These are phyloP conservation scores for Citrus hindsii DNA, from an alignment of 345 rosid species.

Conservation along the genomic window DNA sequence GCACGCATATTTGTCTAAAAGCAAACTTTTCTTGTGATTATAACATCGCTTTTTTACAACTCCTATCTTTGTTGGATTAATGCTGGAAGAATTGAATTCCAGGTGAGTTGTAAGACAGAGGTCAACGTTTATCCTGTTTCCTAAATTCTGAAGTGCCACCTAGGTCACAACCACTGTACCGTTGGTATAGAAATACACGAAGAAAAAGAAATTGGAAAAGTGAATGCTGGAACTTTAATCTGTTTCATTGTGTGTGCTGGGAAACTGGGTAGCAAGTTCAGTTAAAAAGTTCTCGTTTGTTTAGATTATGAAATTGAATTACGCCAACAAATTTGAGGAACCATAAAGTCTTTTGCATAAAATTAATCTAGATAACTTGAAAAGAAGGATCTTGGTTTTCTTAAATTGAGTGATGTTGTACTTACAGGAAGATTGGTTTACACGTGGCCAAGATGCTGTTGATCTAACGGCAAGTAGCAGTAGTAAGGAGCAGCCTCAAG, in stretches of 20 bases:
- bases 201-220: no score
- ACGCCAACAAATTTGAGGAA: background rate
- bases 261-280: no score
- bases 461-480: conserved; percentile 16
- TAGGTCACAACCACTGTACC: no score
- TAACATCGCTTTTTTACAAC: background rate
- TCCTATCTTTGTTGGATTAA: background rate
- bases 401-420: background rate
- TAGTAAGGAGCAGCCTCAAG: conserved; percentile 12
- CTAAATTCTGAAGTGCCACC: no score
- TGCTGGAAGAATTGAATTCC: background rate
- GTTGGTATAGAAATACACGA: no score
- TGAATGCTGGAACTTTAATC: no score
- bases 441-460: conserved; percentile 1
- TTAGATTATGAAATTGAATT: background rate
- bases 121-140: background rate
- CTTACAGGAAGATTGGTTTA: conserved; percentile 3
- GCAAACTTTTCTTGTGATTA: background rate
- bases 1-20: background rate
- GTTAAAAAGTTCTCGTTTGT: background rate
- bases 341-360: background rate
- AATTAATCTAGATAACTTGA: background rate
- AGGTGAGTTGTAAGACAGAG: background rate
- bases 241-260: no score
- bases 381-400: background rate